Base-by-base conservation (phyloP, 129 eudicot genomes). In the Lonicera japonica region DNA sequence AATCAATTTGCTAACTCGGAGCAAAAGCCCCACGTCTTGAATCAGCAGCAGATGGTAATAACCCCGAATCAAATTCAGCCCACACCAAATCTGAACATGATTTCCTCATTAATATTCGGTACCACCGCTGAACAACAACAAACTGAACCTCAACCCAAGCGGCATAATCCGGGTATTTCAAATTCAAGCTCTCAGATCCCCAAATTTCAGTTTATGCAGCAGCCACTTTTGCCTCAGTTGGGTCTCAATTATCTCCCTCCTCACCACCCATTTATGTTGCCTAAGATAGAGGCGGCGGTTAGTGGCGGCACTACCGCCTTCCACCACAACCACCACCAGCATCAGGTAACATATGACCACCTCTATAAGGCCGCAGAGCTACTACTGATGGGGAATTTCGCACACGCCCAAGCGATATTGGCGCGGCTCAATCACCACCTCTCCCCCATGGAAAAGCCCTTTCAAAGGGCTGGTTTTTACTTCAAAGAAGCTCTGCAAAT, bases 351-450 rank as follows among this genome's bases (percentile, higher is more conserved):
- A 56, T 70, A 77, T 73, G 89, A 82, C 79, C 84, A 82, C 77
- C 76, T 86, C 57, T 74, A 52, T 23, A 75, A 83, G 61, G 80
- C 69, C 50, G 77, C 86, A 38, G 95, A 86, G 73, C 67, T 79
- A 53, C 67, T 80, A 41, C 79, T 73, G 58, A 64, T 84, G 24
- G 89, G 95, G 60, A 82, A 86, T 76, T 79, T 77, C 71, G 57
- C 82, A 64, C 81, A 76, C 86, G 89, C 95, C 76, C 95, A 86
- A 86, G 84, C 62, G 95, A 86, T 86, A 86, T 86, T 86, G 95
- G 95, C 95, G 89, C 95, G 95, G 95, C 95, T 86, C 95, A 86
- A 86, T 86, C 95, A 86, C 82, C 86, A 76, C 73, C 77, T 79
- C 48, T 71, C 79, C 45, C 74, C 75, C 55, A 71, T 69, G 23